A percentile compares a stretch with the other conserved stretches of the same genome.
Conservation (phyloP, 2,329 filamentous ascomycete genomes). For the Xylaria sp. region DNA sequence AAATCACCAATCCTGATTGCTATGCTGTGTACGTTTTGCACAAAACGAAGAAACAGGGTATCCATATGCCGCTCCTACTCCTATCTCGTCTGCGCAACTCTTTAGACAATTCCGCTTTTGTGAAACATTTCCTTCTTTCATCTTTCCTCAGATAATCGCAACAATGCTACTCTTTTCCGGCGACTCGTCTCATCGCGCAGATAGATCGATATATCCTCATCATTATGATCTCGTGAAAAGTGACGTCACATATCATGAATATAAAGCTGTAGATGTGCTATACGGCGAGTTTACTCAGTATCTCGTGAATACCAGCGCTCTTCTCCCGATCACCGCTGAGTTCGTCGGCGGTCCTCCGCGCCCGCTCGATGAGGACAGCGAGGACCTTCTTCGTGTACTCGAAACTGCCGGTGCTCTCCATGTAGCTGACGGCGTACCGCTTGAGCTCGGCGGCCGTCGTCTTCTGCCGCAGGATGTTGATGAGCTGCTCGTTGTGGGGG, state of each 20-base stretch:
- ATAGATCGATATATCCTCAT: neutral
- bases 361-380: constrained; percentile 70
- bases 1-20: neutral
- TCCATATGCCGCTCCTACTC: neutral
- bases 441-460: constrained; percentile 89
- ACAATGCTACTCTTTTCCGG: neutral
- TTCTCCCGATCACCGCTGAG: constrained; percentile 71
- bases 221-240: neutral
- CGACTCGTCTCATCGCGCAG: neutral
- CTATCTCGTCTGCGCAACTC: neutral
- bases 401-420: constrained; percentile 91
- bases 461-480: constrained; percentile 94
- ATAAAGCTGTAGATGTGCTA: constrained; percentile 10
- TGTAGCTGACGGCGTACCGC: constrained; percentile 87
- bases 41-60: constrained; percentile 12
- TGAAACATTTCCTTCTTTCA: neutral
- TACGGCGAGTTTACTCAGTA: constrained; percentile 73
- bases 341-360: constrained; percentile 70
- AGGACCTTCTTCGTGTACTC: constrained; percentile 81
- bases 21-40: neutral
- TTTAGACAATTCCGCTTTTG: neutral
- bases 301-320: constrained; percentile 69
- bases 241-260: neutral
- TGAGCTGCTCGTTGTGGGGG: constrained; percentile 78
- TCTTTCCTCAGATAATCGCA: neutral